phyloP scores from a whole-genome alignment of 1,284 basidiomycete species.

The Boletus sp. region DNA sequence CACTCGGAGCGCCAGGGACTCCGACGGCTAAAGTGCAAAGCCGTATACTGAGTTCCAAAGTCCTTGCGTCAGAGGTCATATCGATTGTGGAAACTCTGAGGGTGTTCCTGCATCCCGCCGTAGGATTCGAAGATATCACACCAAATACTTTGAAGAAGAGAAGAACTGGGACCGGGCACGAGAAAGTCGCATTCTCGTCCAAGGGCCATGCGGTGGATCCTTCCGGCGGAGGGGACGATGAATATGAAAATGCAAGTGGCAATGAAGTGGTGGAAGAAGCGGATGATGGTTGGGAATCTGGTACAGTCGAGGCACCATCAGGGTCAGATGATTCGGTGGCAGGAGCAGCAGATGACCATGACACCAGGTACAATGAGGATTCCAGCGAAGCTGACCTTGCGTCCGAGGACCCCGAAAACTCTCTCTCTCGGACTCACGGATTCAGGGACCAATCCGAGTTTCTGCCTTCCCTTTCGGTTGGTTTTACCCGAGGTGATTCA shows the following conservation, averaged over 20 bases:
- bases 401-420: slow-evolving; percentile 15
- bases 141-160: slow-evolving; percentile 10
- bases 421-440: slow-evolving; percentile 6
- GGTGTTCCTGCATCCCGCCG: slow-evolving; percentile 39
- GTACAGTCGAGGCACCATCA: slow-evolving; percentile 37
- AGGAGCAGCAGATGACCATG: slow-evolving; percentile 34
- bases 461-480: slow-evolving; percentile 82
- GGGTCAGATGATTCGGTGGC: slow-evolving; percentile 42
- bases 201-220: slow-evolving; percentile 13
- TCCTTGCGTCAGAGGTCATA: slow-evolving; percentile 60
- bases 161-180: not conserved
- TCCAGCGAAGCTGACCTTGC: slow-evolving; percentile 14
- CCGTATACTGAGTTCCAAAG: slow-evolving; percentile 74
- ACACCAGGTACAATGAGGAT: slow-evolving; percentile 25
- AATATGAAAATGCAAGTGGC: slow-evolving; percentile 22
- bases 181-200: not conserved
- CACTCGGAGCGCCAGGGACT: slow-evolving; percentile 39
- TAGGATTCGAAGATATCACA: not conserved
- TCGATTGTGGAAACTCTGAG: slow-evolving; percentile 50
- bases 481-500: slow-evolving; percentile 78
- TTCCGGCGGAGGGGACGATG: slow-evolving; percentile 33
- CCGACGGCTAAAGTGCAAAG: slow-evolving; percentile 62
- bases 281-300: slow-evolving; percentile 60
- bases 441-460: slow-evolving; percentile 65
- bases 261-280: slow-evolving; percentile 28